These are phyloP conservation scores for Candida nemodendra DNA, from an alignment of 805 yeast species.

Conservation along the genomic window DNA sequence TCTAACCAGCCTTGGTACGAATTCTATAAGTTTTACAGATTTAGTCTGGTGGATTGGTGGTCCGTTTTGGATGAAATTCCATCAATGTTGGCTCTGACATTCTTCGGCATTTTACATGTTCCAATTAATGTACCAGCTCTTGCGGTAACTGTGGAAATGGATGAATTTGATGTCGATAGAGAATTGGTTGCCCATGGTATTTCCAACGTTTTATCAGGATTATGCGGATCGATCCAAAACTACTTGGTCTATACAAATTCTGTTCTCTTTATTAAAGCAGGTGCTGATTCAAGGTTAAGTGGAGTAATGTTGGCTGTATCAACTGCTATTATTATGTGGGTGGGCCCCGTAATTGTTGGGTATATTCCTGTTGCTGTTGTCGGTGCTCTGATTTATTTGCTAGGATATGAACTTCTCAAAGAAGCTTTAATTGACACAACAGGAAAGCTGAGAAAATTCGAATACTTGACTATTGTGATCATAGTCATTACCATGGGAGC, in stretches of 20 bases:
- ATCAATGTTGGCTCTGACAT: conserved; percentile 92
- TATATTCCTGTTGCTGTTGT: conserved; percentile 95
- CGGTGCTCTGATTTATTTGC: conserved; percentile 82
- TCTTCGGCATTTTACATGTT: conserved; percentile 93
- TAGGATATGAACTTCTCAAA: conserved; percentile 85
- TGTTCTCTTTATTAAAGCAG: conserved; percentile 87
- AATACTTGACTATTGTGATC: conserved; percentile 77
- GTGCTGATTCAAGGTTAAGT: conserved; percentile 86
- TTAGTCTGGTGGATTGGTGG: conserved; percentile 71
- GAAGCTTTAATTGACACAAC: conserved; percentile 86
- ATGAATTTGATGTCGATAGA: conserved; percentile 83
- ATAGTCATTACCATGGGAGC: conserved; percentile 96
- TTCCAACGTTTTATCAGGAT: conserved; percentile 82
- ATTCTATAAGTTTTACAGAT: conserved; percentile 72
- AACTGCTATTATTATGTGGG: conserved; percentile 75
- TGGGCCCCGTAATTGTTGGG: conserved; percentile 92
- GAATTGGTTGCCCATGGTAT: conserved; percentile 95
- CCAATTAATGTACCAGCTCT: conserved; percentile 98
- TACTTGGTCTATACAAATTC: conserved; percentile 94
- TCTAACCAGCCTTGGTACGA: conserved; percentile 84
- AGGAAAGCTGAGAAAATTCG: conserved; percentile 71
- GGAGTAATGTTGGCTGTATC: conserved; percentile 87
- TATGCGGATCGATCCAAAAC: conserved; percentile 86
- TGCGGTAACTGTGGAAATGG: conserved; percentile 86
- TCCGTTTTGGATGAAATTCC: conserved; percentile 71